Evolutionary conservation across 257 asterid species (phyloP).

Genomic region (Datura wrightii): DNA sequence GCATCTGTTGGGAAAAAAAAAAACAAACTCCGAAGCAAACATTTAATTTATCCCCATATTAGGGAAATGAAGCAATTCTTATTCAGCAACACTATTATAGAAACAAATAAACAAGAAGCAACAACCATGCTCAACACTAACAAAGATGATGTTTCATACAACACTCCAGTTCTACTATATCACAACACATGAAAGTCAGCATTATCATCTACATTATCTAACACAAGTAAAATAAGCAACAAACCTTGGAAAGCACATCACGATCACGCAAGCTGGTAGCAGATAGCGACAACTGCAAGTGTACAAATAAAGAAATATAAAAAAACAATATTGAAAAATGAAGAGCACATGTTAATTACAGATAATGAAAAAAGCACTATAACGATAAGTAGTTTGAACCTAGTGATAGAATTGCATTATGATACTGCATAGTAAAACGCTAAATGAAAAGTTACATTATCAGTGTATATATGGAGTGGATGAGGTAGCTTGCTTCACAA

Average conservation of each 20-base stretch:
- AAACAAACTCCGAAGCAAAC: not conserved
- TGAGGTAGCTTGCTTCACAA: conserved; percentile 24
- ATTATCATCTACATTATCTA: not conserved
- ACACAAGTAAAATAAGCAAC: conserved; percentile 34
- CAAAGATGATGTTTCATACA: conserved; percentile 9
- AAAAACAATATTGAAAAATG: conserved; percentile 23
- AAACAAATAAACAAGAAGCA: not conserved
- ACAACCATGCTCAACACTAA: not conserved
- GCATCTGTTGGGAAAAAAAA: not conserved
- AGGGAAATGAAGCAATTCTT: not conserved
- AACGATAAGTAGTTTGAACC: not conserved
- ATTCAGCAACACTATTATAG: not conserved
- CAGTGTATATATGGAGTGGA: not conserved
- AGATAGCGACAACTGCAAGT: conserved; percentile 88
- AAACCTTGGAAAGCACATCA: conserved; percentile 95
- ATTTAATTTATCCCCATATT: not conserved
- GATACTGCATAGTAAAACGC: not conserved
- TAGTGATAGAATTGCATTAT: conserved; percentile 5
- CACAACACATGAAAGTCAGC: not conserved
- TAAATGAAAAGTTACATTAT: not conserved
- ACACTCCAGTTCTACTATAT: not conserved
- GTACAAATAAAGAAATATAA: conserved; percentile 31
- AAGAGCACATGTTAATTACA: not conserved
- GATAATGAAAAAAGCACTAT: not conserved
- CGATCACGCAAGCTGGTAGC: conserved; percentile 83